A percentile compares a stretch with the other conserved stretches of the same genome.
phyloP scores from a whole-genome alignment of 1,139 yeast species.

The Kodamaea ohmeri region DNA sequence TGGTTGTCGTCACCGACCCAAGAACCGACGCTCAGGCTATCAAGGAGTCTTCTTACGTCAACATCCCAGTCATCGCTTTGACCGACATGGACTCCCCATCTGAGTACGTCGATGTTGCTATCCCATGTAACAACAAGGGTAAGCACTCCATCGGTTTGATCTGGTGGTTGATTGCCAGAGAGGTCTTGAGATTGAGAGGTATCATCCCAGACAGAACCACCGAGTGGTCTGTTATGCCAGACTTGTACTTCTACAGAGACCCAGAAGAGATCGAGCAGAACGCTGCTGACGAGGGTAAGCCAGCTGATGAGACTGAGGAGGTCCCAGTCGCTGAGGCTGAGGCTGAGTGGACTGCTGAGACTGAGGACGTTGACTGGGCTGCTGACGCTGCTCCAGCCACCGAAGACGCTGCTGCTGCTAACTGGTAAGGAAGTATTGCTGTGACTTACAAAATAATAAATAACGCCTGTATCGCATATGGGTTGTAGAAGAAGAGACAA shows the following conservation, averaged over 20 bases:
- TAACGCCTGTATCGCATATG: conserved; percentile 4
- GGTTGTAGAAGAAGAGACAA: conserved; percentile 3
- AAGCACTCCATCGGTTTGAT: conserved; percentile 99
- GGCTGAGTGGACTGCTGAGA: conserved; percentile 55
- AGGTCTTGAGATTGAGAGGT: conserved; percentile 99
- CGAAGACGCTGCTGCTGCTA: conserved; percentile 74
- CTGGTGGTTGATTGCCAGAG: conserved; percentile 99
- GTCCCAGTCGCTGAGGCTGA: conserved; percentile 51
- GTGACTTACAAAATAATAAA: conserved; percentile 6
- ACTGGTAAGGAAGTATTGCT: conserved; percentile 35
- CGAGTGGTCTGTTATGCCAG: conserved; percentile 99
- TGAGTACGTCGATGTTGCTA: conserved; percentile 98
- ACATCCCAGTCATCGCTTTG: conserved; percentile 99
- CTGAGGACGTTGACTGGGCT: conserved; percentile 64
- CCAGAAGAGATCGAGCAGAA: conserved; percentile 98
- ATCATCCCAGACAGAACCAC: conserved; percentile 94
- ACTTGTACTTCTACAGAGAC: conserved; percentile 99
- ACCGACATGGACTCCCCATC: conserved; percentile 98
- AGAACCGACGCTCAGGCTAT: conserved; percentile 99
- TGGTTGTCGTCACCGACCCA: conserved; percentile 98
- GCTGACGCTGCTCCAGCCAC: conserved; percentile 68
- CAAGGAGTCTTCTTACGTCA: conserved; percentile 99
- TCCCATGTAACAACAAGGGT: conserved; percentile 99
- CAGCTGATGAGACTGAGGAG: conserved; percentile 50
- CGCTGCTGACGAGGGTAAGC: conserved; percentile 63